Evolutionary conservation across 805 yeast genomes (phyloP), one percentile per base, ranked within the genome.

Genomic region (Ogataea degrootiae): DNA sequence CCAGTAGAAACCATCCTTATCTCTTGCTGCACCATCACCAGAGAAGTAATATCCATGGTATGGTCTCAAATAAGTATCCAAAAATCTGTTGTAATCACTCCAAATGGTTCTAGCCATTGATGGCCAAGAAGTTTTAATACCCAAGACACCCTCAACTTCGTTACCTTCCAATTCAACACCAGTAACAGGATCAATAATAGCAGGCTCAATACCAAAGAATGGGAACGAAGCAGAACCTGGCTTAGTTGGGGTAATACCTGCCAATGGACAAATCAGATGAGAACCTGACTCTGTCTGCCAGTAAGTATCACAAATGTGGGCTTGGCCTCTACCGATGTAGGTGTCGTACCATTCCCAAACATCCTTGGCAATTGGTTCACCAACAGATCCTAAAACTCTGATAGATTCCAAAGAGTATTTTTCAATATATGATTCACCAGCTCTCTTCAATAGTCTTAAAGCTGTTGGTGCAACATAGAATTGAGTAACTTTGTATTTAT

Each of bases 251-350:
- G 92, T 82, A 37, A 86, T 85, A 66, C 99, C 98, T 16, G 98
- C 96, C 60, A 94, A 70, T 53, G 98, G 96, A 40, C 97, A 85
- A 67, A 94, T 85, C 67, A 94, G 76, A 65, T 92, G 97, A 34
- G 97, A 86, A 47, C 99, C 99, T 14, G 96, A 85, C 74, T 94
- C 99, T 36, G 98, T 94, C 75, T 91, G 97, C 99, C 99, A 94
- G 79, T 90, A 90, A 41, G 99, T 94, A 72, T 94, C 99, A 61
- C 88, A 83, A 58, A 92, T 84, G 61, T 90, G 96, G 63, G 96
- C 87, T 65, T 87, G 78, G 50, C 82, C 82, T 61, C 90, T 85
- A 63, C 99, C 99, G 60, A 94, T 83, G 67, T 87, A 80, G 60
- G 87, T 92, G 67, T 87, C 82, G 72, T 94, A 94, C 99, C 99